These are phyloP conservation scores for Oldenlandia corymbosa DNA, from an alignment of 257 asterid species.

Conservation along the genomic window DNA sequence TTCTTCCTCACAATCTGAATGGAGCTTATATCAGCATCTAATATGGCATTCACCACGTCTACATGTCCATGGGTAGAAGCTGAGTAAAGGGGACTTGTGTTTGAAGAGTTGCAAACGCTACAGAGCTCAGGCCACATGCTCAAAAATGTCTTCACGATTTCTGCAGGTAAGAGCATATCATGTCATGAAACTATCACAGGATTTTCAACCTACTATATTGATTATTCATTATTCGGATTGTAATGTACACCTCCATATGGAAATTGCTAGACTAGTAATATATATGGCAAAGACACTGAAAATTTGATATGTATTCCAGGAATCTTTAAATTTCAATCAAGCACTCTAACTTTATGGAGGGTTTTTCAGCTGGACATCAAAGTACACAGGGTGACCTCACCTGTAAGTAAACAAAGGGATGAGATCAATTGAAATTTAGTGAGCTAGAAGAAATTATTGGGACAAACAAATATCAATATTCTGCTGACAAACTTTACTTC, in stretches of 20 bases:
- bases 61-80: slow-evolving; percentile 78
- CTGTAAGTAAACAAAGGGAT: background rate
- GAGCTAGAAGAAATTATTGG: background rate
- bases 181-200: background rate
- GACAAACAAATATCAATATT: background rate
- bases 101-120: slow-evolving; percentile 73
- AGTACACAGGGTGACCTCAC: background rate
- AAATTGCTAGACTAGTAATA: background rate
- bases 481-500: background rate
- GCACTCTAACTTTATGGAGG: background rate
- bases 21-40: slow-evolving; percentile 68
- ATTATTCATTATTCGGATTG: background rate
- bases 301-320: background rate
- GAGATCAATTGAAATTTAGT: background rate
- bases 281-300: background rate
- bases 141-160: slow-evolving; percentile 55
- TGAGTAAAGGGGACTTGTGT: slow-evolving; percentile 91
- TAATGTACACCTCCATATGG: background rate
- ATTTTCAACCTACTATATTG: background rate
- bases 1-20: slow-evolving; percentile 75
- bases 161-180: slow-evolving; percentile 34
- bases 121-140: slow-evolving; percentile 91
- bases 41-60: slow-evolving; percentile 71
- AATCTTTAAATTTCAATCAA: background rate
- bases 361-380: background rate